Conservation (phyloP, 2,329 filamentous ascomycete genomes). For the Xylariaceae sp. region DNA sequence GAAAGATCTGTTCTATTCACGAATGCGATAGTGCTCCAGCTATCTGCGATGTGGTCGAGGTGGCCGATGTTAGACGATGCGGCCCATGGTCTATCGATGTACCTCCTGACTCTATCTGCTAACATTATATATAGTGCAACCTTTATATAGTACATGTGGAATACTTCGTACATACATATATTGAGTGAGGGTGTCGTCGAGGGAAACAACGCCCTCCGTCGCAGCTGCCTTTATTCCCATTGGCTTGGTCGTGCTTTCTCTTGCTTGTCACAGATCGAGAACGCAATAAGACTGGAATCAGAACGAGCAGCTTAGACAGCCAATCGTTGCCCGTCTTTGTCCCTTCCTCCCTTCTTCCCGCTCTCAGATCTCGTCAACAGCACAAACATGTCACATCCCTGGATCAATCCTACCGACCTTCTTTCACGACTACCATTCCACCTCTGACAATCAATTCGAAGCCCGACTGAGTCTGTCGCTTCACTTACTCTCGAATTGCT, state of each 20-base stretch:
- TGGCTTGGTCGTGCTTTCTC: not conserved
- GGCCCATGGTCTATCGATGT: no score
- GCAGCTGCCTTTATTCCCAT: not conserved
- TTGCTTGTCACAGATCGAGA: not conserved
- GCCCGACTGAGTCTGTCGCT: not conserved
- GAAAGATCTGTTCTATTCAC: no score
- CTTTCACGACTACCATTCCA: not conserved
- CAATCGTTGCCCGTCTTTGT: not conserved
- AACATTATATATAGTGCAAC: no score
- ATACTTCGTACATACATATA: not conserved
- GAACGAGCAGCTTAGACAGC: not conserved
- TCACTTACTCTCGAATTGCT: not conserved
- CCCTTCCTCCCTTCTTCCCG: not conserved
- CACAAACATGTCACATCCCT: slow-evolving; percentile 2
- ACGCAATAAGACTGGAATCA: not conserved
- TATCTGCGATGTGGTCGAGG: no score
- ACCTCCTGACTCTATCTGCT: no score
- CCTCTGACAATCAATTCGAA: not conserved
- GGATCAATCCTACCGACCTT: not conserved
- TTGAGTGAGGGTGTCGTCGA: not conserved
- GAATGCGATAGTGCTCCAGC: no score
- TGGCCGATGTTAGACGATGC: no score
- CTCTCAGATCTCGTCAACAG: not conserved
- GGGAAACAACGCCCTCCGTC: not conserved
- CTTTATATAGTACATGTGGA: not conserved